Percentiles rank a stretch among this genome's conserved stretches.
Conservation (phyloP, 2,329 filamentous ascomycete species). For the Dothistroma pini region DNA sequence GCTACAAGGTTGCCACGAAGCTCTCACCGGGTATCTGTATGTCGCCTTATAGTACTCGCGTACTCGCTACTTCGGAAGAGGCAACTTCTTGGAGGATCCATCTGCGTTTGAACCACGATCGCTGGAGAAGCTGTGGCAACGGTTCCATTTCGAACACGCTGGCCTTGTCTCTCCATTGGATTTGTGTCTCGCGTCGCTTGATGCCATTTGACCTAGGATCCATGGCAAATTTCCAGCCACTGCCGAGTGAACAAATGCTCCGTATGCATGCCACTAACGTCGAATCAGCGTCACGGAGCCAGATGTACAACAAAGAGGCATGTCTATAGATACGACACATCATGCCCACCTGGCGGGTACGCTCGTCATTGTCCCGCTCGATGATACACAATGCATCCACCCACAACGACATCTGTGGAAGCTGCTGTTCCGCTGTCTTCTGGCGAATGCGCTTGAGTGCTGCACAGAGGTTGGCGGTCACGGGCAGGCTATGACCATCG, state of each 20-base stretch:
- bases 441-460: neutral
- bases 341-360: constrained; percentile 15
- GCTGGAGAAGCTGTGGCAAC: neutral
- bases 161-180: neutral
- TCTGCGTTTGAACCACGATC: neutral
- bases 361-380: constrained; percentile 16
- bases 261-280: neutral
- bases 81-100: neutral
- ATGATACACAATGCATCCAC: constrained; percentile 22
- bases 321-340: constrained; percentile 17
- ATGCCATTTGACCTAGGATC: neutral
- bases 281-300: constrained; percentile 2
- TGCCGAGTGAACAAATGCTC: neutral
- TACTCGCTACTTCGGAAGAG: neutral
- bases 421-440: neutral
- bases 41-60: neutral
- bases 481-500: neutral
- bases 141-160: neutral
- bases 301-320: constrained; percentile 1
- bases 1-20: neutral
- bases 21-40: neutral
- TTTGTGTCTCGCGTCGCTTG: neutral
- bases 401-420: constrained; percentile 9
- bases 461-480: neutral
- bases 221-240: neutral